These are phyloP conservation scores for Lipomyces kockii DNA, from an alignment of 805 yeast species.

Conservation along the genomic window DNA sequence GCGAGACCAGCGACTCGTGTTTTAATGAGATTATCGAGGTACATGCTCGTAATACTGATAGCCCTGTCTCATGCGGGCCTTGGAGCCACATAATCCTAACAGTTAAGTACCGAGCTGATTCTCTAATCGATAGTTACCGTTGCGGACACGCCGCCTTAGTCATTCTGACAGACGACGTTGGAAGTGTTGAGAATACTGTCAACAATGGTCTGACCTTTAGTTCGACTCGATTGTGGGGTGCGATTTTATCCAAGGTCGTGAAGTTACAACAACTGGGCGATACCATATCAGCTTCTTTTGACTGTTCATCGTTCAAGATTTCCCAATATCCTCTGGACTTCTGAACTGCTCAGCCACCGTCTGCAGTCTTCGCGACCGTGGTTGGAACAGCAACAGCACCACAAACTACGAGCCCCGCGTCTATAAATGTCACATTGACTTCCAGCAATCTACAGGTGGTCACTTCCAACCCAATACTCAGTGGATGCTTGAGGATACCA, in stretches of 20 bases:
- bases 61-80: background rate
- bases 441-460: slow-evolving; percentile 19
- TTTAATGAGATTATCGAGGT: background rate
- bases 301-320: slow-evolving; percentile 30
- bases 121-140: slow-evolving; percentile 2
- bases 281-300: slow-evolving; percentile 28
- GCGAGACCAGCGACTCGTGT: background rate
- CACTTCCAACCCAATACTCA: slow-evolving; percentile 22
- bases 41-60: background rate
- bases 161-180: too few species aligned
- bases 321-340: slow-evolving; percentile 14
- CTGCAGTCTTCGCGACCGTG: slow-evolving; percentile 34
- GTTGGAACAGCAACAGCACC: slow-evolving; percentile 35
- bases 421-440: slow-evolving; percentile 24
- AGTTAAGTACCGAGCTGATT: background rate
- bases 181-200: slow-evolving; percentile 13
- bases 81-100: background rate
- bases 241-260: slow-evolving; percentile 27
- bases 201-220: slow-evolving; percentile 17
- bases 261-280: slow-evolving; percentile 33
- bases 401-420: slow-evolving; percentile 32
- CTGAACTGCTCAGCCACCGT: slow-evolving; percentile 23
- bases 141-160: slow-evolving; percentile 10
- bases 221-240: slow-evolving; percentile 31
- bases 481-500: slow-evolving; percentile 29